Evolutionary conservation across 208 protist genomes (phyloP).

Genomic region (Trypanosoma caninum): DNA sequence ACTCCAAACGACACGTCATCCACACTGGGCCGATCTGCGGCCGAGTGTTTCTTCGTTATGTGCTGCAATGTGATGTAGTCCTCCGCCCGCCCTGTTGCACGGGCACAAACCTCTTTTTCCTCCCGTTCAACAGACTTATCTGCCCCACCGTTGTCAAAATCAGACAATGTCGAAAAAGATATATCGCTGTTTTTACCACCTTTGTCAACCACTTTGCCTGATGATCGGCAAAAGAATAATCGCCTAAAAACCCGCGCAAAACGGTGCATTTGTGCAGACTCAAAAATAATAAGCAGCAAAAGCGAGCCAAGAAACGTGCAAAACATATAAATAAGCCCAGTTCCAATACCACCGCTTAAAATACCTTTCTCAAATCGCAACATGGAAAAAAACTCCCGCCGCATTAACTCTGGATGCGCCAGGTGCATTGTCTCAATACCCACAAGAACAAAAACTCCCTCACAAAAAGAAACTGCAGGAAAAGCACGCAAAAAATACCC

Average conservation of each 20-base stretch:
- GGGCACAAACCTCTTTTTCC: conserved; percentile 43
- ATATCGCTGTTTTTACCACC: too few relatives aligned
- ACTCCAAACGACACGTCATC: conserved; percentile 73
- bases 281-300: conserved; percentile 48
- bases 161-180: too few relatives aligned
- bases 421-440: conserved; percentile 43
- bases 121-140: conserved; percentile 37
- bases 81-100: conserved; percentile 29
- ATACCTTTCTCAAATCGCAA: conserved; percentile 27
- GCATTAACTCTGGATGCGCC: conserved; percentile 34
- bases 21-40: conserved; percentile 34
- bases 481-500: conserved; percentile 57
- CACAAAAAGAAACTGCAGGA: conserved; percentile 70
- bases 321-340: conserved; percentile 72
- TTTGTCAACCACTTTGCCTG: too few relatives aligned
- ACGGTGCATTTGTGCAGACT: conserved; percentile 49
- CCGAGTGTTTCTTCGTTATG: conserved; percentile 53
- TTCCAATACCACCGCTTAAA: conserved; percentile 62
- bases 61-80: conserved; percentile 69
- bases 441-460: conserved; percentile 67
- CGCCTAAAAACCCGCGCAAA: conserved; percentile 6
- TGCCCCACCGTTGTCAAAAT: too few relatives aligned
- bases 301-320: conserved; percentile 47
- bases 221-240: conserved; percentile 10
- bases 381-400: conserved; percentile 37